These are phyloP conservation scores for Vitis rupestris DNA, from an alignment of 164 flowering plant genomes.

Conservation along the genomic window DNA sequence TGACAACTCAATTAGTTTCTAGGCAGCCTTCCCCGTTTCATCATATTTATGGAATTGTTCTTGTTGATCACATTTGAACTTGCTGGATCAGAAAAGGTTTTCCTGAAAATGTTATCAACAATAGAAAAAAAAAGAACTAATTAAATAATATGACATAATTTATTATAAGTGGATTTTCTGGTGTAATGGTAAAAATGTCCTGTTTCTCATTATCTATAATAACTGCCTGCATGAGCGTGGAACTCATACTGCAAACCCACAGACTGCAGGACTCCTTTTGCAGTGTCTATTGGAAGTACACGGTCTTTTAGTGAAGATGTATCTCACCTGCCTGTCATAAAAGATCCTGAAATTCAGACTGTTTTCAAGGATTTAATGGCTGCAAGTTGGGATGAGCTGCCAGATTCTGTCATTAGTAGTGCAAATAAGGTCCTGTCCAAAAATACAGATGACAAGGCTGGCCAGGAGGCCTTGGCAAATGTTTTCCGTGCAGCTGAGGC, in stretches of 20 bases:
- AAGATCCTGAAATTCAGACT: conserved; percentile 60
- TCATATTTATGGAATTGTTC: no score
- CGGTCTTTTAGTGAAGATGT: conserved; percentile 69
- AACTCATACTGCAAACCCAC: conserved; percentile 6
- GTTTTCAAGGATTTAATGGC: conserved; percentile 89
- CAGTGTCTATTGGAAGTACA: conserved; percentile 42
- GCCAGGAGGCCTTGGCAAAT: conserved; percentile 65
- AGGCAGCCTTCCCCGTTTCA: no score
- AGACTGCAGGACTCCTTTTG: conserved; percentile 40
- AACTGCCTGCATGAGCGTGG: background rate
- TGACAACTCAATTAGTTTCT: no score
- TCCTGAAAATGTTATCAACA: no score
- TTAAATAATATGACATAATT: no score
- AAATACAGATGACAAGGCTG: conserved; percentile 65
- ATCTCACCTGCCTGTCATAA: conserved; percentile 54
- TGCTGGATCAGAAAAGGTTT: no score
- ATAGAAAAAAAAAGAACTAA: no score
- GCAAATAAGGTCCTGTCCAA: conserved; percentile 67
- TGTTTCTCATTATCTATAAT: background rate
- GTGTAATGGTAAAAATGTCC: background rate
- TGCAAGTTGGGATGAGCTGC: conserved; percentile 76
- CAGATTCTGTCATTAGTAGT: conserved; percentile 48
- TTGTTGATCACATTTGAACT: no score
- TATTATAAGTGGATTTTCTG: background rate
- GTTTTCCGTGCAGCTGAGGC: conserved; percentile 92